phyloP scores from a whole-genome alignment of 768 basidiomycete genomes.

The Gyrodon lividus region DNA sequence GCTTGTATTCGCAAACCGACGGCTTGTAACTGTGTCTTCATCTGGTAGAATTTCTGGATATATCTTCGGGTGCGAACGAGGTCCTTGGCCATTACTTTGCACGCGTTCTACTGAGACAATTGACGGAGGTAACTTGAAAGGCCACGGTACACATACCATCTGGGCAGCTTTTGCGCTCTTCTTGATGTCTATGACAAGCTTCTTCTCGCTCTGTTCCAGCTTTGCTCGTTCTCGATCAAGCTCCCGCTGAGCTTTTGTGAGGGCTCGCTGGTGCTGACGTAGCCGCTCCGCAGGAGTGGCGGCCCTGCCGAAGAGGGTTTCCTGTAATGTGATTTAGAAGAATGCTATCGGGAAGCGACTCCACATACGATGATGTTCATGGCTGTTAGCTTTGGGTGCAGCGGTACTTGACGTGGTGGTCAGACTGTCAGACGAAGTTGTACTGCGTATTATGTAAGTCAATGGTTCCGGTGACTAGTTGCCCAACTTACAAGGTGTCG shows the following conservation, averaged over 20 bases:
- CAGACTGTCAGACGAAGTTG: conserved; percentile 3
- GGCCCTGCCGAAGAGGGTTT: conserved; percentile 91
- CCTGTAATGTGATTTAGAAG: conserved; percentile 48
- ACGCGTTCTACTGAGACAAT: conserved; percentile 71
- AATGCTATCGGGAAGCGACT: not conserved
- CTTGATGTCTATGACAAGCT: conserved; percentile 93
- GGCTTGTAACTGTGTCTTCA: conserved; percentile 97
- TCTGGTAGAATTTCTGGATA: conserved; percentile 97
- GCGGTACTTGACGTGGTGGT: too few species aligned
- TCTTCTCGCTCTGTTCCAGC: conserved; percentile 96
- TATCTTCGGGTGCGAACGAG: conserved; percentile 94
- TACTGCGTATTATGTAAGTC: not conserved
- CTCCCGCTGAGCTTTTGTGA: conserved; percentile 96
- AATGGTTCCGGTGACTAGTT: not conserved
- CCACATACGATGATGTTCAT: conserved; percentile 76
- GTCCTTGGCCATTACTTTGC: conserved; percentile 99
- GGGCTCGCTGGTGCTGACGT: conserved; percentile 92
- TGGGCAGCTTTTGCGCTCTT: conserved; percentile 94
- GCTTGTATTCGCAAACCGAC: conserved; percentile 95
- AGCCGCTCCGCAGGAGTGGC: conserved; percentile 96
- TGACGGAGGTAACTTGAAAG: conserved; percentile 12
- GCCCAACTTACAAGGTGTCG: too few species aligned
- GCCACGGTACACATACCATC: conserved; percentile 54
- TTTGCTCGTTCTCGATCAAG: conserved; percentile 94
- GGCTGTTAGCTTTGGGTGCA: conserved; percentile 26